Evolutionary conservation across 306 rosid species (phyloP).

Genomic region (Cajanus cajan): DNA sequence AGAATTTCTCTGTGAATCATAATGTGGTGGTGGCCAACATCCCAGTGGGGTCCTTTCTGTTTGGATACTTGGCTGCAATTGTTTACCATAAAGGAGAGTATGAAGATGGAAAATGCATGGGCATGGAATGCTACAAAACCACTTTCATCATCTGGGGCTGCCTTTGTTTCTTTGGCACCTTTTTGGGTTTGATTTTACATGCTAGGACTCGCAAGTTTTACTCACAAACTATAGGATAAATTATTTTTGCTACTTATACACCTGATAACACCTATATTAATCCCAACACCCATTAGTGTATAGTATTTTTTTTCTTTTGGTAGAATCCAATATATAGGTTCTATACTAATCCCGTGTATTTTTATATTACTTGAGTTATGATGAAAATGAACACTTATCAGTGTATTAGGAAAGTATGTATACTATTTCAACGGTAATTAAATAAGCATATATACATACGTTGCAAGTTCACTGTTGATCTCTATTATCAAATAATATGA

Average conservation of each 20-base stretch:
- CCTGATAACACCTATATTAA: not conserved
- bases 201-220: conserved; percentile 59
- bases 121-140: conserved; percentile 58
- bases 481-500: not conserved
- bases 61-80: conserved; percentile 58
- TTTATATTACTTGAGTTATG: not conserved
- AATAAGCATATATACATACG: not conserved
- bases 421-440: not conserved
- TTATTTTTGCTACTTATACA: not conserved
- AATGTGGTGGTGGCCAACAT: conserved; percentile 73
- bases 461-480: not conserved
- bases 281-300: not conserved
- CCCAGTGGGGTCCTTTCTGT: conserved; percentile 68
- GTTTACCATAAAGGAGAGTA: conserved; percentile 47
- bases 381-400: not conserved
- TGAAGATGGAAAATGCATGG: conserved; percentile 59
- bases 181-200: conserved; percentile 47
- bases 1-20: conserved; percentile 72
- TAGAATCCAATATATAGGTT: not conserved
- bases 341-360: not conserved
- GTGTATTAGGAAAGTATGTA: not conserved
- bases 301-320: not conserved
- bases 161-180: conserved; percentile 50
- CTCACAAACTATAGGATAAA: conserved; percentile 26
- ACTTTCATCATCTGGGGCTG: conserved; percentile 72